phyloP scores from a whole-genome alignment of 2,329 filamentous ascomycete species.

The Metarhizium guizhouense region DNA sequence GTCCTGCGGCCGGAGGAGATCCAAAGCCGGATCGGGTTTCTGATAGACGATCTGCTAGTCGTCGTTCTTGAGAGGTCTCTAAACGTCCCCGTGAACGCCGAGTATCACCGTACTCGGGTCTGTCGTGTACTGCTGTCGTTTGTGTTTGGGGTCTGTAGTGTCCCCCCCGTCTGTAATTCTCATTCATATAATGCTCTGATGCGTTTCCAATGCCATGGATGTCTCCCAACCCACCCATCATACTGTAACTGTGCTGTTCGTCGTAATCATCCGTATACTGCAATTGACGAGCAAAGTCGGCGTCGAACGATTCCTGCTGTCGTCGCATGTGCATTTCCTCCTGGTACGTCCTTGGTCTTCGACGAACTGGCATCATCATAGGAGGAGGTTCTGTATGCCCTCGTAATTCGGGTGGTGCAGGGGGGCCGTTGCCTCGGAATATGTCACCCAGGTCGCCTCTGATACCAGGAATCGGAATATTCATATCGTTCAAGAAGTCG shows the following conservation, averaged over 20 bases:
- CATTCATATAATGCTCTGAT: constrained; percentile 51
- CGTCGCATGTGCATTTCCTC: constrained; percentile 37
- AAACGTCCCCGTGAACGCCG: constrained; percentile 33
- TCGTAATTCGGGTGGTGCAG: constrained; percentile 22
- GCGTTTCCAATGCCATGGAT: constrained; percentile 40
- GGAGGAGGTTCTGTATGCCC: constrained; percentile 6
- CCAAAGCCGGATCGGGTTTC: constrained; percentile 27
- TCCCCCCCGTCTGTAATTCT: constrained; percentile 36
- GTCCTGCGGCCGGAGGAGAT: constrained; percentile 25
- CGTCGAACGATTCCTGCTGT: constrained; percentile 38
- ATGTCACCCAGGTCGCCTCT: constrained; percentile 14
- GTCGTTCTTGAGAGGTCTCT: constrained; percentile 35
- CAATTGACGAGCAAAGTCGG: constrained; percentile 20
- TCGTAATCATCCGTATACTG: constrained; percentile 26
- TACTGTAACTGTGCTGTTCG: constrained; percentile 29
- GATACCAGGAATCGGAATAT: constrained; percentile 30
- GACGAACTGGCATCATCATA: constrained; percentile 14
- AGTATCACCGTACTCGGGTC: constrained; percentile 30
- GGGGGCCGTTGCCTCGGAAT: constrained; percentile 12
- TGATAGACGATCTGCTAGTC: constrained; percentile 41
- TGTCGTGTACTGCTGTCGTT: not conserved
- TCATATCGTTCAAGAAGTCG: constrained; percentile 46
- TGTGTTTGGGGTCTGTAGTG: constrained; percentile 1
- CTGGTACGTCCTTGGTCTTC: constrained; percentile 28
- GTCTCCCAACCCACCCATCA: constrained; percentile 24